Evolutionary conservation across 169 alveolate species (phyloP), one percentile per base, ranked within the genome.

Genomic region (Miamiensis avidus): DNA sequence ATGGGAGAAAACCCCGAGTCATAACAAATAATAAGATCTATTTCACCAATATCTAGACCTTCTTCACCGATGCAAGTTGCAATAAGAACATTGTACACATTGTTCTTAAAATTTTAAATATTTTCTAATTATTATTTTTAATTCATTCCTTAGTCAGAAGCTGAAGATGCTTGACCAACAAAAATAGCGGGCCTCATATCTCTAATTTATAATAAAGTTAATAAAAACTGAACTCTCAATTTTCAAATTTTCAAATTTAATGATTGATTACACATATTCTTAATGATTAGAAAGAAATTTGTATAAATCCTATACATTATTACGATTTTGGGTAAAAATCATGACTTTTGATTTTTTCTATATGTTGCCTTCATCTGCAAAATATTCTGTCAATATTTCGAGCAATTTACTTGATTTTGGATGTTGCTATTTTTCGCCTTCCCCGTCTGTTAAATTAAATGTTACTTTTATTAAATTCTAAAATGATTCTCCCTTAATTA

Each of bases 41-140:
- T 91, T 75, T 88, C 91, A n/a, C 95, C 95, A 27, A 92, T 92
- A 84, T 92, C 95, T 1, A 92, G 83, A 0, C 95, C 95, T 88
- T 92, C 95, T 86, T 92, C 95, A 27, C 93, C 95, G 30, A 92
- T 92, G 77, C 94, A 89, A 26, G 95, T 92, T 0, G 95, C 94
- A 34, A 92, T 89, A 28, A 92, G 29, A 76, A 90, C 88, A 79
- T 92, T 92, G 29, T 82, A 25, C 85, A 31, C 27, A 72, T 82
- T 33, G 6, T 72, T 20, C 72, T 81, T 65, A 73, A 73, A 78
- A 31, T 33, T 34, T 28, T 83, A 31, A 0, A 92, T 89, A 34
- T 82, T 84, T 65, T 86, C 83, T 4, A 88, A 33, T 81, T 92
- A 64, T 28, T 81, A 83, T 76, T 92, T 92, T 74, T 92, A 74